These are phyloP conservation scores for Aegilops bicornis DNA, from an alignment of 176 grass and related monocot species.

Conservation along the genomic window DNA sequence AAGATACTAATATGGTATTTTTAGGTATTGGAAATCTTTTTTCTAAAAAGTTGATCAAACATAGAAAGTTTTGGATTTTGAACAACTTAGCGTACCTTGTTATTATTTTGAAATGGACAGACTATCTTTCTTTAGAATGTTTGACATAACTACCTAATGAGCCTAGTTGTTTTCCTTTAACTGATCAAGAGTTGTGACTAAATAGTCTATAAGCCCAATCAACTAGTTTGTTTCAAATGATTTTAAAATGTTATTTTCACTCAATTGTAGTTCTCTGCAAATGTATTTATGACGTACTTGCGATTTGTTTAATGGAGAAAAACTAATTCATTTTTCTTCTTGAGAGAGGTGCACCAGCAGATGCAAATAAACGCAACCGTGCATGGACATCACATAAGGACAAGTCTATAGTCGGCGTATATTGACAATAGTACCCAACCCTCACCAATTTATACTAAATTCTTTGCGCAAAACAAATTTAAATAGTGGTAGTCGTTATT, in stretches of 20 bases:
- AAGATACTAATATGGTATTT: background rate
- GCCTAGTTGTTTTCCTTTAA: background rate
- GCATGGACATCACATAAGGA: background rate
- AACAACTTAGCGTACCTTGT: too few species aligned
- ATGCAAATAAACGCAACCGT: background rate
- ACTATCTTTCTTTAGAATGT: background rate
- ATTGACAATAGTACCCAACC: background rate
- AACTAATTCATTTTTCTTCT: background rate
- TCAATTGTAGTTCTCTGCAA: background rate
- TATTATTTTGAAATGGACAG: background rate
- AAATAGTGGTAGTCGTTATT: background rate
- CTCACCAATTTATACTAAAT: background rate
- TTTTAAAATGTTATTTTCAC: background rate
- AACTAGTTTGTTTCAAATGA: background rate
- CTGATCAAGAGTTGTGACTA: background rate
- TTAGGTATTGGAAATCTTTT: background rate
- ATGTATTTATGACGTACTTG: too few species aligned
- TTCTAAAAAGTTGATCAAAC: too few species aligned
- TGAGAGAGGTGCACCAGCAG: background rate
- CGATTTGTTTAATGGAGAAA: too few species aligned
- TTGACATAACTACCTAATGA: background rate
- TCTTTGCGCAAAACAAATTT: background rate
- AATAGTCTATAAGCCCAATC: background rate
- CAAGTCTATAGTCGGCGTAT: background rate
- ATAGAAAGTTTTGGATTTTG: too few species aligned